Conservation (phyloP, 148 eudicot genomes). For the Selenicereus undatus region DNA sequence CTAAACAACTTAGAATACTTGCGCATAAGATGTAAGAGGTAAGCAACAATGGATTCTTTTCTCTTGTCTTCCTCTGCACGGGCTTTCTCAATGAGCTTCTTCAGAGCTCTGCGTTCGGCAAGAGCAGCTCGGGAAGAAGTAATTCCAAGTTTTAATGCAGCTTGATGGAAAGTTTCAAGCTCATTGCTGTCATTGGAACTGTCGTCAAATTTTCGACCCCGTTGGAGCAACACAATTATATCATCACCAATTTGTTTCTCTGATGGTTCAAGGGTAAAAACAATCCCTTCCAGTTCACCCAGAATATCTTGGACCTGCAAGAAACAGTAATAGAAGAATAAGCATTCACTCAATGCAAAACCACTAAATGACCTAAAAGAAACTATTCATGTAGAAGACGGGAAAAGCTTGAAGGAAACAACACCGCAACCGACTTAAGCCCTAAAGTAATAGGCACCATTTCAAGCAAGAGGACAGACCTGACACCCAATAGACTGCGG, state of each 20-base stretch:
- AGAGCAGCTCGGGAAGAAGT: conserved; percentile 94
- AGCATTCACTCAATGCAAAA: background rate
- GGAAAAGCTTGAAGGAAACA: background rate
- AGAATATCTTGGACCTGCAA: conserved; percentile 69
- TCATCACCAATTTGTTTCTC: conserved; percentile 95
- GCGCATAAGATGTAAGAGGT: conserved; percentile 81
- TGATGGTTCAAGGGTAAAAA: conserved; percentile 64
- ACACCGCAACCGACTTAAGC: background rate
- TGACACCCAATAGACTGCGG: conserved; percentile 82
- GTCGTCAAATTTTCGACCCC: conserved; percentile 75
- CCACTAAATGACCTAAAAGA: background rate
- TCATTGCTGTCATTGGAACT: conserved; percentile 60
- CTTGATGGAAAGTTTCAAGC: conserved; percentile 88
- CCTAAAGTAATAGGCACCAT: background rate
- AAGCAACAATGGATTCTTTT: conserved; percentile 90
- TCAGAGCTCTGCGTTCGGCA: conserved; percentile 84
- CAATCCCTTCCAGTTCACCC: conserved; percentile 59
- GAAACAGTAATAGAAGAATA: background rate
- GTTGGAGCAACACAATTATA: conserved; percentile 77
- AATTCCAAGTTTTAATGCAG: conserved; percentile 76
- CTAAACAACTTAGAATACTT: conserved; percentile 93
- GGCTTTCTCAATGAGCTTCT: conserved; percentile 84
- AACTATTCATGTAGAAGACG: background rate
- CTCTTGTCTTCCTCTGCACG: conserved; percentile 85
- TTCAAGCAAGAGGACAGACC: conserved; percentile 40